Percentiles rank a stretch among this genome's conserved stretches.
Conservation (phyloP, 2,329 filamentous ascomycete genomes). For the Botrytis pseudocinerea region DNA sequence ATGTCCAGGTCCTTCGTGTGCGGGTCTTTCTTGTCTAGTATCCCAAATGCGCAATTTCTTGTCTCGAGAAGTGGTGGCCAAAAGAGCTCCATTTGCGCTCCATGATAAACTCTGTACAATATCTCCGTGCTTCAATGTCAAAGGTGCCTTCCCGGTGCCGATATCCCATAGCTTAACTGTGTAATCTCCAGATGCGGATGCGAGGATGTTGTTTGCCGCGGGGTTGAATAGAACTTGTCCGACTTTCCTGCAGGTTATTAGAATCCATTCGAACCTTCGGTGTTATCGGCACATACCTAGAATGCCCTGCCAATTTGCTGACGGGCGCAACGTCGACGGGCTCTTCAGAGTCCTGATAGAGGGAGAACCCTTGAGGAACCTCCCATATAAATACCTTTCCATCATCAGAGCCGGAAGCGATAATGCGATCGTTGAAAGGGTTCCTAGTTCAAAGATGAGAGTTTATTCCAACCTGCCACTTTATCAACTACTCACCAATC, state of each 20-base stretch:
- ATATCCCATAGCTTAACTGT: slow-evolving; percentile 97
- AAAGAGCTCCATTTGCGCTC: slow-evolving; percentile 82
- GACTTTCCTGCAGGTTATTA: slow-evolving; percentile 70
- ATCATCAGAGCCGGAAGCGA: slow-evolving; percentile 94
- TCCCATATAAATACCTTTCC: slow-evolving; percentile 97
- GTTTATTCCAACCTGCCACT: slow-evolving; percentile 7
- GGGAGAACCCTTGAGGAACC: slow-evolving; percentile 83
- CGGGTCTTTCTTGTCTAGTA: slow-evolving; percentile 85
- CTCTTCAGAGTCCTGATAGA: slow-evolving; percentile 83
- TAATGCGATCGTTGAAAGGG: slow-evolving; percentile 90
- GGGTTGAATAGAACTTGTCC: slow-evolving; percentile 98
- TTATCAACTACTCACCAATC: slow-evolving; percentile 70
- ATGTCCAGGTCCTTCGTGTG: slow-evolving; percentile 82
- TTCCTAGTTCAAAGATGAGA: slow-evolving; percentile 59
- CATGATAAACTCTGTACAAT: slow-evolving; percentile 95
- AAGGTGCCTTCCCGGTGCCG: slow-evolving; percentile 69
- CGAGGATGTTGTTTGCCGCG: slow-evolving; percentile 90
- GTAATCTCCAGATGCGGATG: slow-evolving; percentile 92
- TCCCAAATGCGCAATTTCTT: slow-evolving; percentile 99
- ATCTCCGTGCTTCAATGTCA: slow-evolving; percentile 82
- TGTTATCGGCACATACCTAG: slow-evolving; percentile 58
- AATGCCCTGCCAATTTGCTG: slow-evolving; percentile 81
- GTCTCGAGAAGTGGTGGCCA: slow-evolving; percentile 93
- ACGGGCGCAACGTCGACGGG: slow-evolving; percentile 78
- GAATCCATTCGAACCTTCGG: slow-evolving; percentile 13